A percentile compares a stretch with the other conserved stretches of the same genome.
Evolutionary conservation across 169 alveolate genomes (phyloP).

Genomic region (Eimeria praecox): DNA sequence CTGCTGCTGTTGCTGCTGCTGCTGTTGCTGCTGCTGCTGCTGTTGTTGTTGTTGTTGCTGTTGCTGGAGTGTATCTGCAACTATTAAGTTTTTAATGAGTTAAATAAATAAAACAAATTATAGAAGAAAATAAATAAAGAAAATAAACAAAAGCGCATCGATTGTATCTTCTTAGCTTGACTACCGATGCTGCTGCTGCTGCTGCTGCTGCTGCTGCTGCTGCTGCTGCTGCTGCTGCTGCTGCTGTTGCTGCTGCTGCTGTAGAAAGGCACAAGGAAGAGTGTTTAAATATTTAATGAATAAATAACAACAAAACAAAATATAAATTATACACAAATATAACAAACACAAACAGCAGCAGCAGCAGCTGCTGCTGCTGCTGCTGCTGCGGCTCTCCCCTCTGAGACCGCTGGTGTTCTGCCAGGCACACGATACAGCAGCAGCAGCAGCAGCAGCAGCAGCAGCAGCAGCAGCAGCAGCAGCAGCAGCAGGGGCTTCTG

Average conservation of each 20-base stretch:
- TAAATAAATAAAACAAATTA: too few relatives aligned
- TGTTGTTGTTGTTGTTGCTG: background rate
- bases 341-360: too few relatives aligned
- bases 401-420: background rate
- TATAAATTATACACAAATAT: too few relatives aligned
- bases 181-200: background rate
- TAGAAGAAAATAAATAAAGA: too few relatives aligned
- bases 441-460: slow-evolving; percentile 10
- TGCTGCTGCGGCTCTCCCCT: too few relatives aligned
- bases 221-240: slow-evolving; percentile 4
- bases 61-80: background rate
- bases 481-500: background rate
- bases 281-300: background rate
- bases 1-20: slow-evolving; percentile 38
- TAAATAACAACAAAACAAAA: too few relatives aligned
- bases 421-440: background rate
- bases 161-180: background rate
- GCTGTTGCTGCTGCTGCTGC: background rate
- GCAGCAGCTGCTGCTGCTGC: slow-evolving; percentile 5
- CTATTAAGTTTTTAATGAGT: background rate
- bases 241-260: background rate
- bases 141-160: background rate
- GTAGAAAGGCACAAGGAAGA: background rate
- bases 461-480: slow-evolving; percentile 5
- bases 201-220: background rate